A percentile compares a stretch with the other conserved stretches of the same genome.
Conservation (phyloP, 2,329 filamentous ascomycete genomes). For the Aschersonia sp. region DNA sequence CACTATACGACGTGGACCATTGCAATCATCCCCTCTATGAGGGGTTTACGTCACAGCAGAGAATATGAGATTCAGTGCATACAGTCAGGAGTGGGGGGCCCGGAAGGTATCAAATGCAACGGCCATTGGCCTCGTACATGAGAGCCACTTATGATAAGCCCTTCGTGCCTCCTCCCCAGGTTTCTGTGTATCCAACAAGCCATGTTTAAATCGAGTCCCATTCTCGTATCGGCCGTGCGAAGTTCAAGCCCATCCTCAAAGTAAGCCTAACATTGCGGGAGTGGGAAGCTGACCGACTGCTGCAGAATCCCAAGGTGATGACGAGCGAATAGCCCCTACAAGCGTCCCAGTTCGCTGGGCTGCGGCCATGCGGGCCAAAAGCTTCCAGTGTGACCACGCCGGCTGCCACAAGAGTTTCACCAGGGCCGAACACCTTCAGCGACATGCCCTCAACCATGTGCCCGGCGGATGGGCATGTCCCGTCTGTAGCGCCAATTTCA, state of each 20-base stretch:
- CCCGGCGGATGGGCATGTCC: slow-evolving; percentile 38
- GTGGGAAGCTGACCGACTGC: no score
- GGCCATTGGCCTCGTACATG: not conserved
- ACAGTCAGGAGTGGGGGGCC: not conserved
- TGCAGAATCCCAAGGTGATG: no score
- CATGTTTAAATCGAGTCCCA: no score
- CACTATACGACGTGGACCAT: no score
- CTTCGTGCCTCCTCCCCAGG: not conserved
- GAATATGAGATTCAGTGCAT: not conserved
- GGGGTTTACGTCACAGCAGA: no score
- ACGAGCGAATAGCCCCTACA: no score
- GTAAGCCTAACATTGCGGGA: no score
- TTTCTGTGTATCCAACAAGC: no score
- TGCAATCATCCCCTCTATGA: no score
- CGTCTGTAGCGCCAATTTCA: slow-evolving; percentile 46
- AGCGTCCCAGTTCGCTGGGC: no score
- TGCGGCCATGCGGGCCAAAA: not conserved
- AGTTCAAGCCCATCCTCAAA: no score
- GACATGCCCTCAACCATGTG: slow-evolving; percentile 43
- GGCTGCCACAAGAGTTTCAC: slow-evolving; percentile 39
- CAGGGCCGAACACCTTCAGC: slow-evolving; percentile 41
- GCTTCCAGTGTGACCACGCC: slow-evolving; percentile 22
- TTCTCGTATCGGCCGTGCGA: no score
- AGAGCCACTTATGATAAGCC: not conserved
- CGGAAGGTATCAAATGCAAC: not conserved